Evolutionary conservation across 164 flowering plant genomes (phyloP).

Genomic region (Umbilicus rupestris): DNA sequence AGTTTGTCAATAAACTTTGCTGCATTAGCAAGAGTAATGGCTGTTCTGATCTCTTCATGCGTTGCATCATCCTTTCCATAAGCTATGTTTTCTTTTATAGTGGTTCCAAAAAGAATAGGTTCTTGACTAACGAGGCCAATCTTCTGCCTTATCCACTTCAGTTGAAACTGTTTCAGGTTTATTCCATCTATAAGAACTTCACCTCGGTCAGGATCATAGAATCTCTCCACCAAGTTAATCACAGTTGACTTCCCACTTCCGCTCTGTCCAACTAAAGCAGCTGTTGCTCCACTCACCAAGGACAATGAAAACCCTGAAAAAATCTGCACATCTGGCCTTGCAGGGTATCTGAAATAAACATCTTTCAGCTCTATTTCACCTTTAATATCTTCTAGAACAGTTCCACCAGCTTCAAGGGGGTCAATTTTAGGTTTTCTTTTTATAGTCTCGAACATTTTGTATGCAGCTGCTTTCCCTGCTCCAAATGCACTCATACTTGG

Average conservation of each 20-base stretch:
- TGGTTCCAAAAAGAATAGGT: constrained; percentile 53
- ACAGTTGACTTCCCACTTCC: constrained; percentile 95
- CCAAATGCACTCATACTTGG: constrained; percentile 53
- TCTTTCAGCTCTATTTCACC: constrained; percentile 71
- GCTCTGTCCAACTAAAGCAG: constrained; percentile 79
- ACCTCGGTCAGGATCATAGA: constrained; percentile 77
- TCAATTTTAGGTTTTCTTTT: constrained; percentile 48
- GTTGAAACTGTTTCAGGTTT: constrained; percentile 37
- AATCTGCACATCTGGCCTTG: constrained; percentile 70
- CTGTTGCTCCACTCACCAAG: constrained; percentile 52
- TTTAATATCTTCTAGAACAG: constrained; percentile 38
- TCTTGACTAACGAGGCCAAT: constrained; percentile 79
- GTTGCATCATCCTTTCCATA: constrained; percentile 72
- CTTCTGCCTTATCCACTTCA: constrained; percentile 54
- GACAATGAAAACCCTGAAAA: constrained; percentile 52
- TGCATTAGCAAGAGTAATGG: constrained; percentile 68
- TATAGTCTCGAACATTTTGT: constrained; percentile 70
- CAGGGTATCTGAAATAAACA: constrained; percentile 66
- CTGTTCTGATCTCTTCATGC: constrained; percentile 41
- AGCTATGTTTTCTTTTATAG: constrained; percentile 53
- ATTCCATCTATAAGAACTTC: constrained; percentile 70
- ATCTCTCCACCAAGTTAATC: constrained; percentile 60
- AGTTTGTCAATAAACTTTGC: constrained; percentile 62
- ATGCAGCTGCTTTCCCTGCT: constrained; percentile 70
- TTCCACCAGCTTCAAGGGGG: constrained; percentile 34